Conservation (phyloP, 1,284 basidiomycete genomes). For the Leucoagaricus sp. region DNA sequence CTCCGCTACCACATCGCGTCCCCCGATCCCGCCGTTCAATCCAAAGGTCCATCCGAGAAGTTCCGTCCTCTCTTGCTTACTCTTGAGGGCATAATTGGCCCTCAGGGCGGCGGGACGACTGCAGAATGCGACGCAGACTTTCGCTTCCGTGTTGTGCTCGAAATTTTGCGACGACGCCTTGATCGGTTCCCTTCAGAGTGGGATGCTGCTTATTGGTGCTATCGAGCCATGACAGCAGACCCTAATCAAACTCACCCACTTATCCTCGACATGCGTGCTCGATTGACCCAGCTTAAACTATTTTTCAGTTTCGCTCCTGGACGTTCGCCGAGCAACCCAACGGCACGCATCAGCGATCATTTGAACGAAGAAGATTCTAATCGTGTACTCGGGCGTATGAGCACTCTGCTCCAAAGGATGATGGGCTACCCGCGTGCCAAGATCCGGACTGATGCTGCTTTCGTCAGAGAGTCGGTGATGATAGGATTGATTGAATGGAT, state of each 20-base stretch:
- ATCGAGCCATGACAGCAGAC: constrained; percentile 1
- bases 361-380: constrained; percentile 6
- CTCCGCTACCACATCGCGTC: constrained; percentile 2
- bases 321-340: background rate
- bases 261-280: background rate
- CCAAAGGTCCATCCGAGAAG: background rate
- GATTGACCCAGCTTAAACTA: background rate
- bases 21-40: background rate
- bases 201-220: constrained; percentile 5
- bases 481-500: constrained; percentile 4
- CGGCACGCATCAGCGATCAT: background rate
- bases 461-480: background rate
- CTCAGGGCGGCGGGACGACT: background rate
- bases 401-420: background rate
- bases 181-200: background rate
- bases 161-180: constrained; percentile 1
- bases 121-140: constrained; percentile 1
- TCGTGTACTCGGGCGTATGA: background rate
- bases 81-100: background rate
- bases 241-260: constrained; percentile 3
- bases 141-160: background rate
- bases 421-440: background rate
- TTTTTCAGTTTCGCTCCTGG: background rate
- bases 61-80: background rate
- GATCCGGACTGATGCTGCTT: background rate